phyloP scores from a whole-genome alignment of 2,329 filamentous ascomycete species.

The Stagonosporopsis chrysanthemi region DNA sequence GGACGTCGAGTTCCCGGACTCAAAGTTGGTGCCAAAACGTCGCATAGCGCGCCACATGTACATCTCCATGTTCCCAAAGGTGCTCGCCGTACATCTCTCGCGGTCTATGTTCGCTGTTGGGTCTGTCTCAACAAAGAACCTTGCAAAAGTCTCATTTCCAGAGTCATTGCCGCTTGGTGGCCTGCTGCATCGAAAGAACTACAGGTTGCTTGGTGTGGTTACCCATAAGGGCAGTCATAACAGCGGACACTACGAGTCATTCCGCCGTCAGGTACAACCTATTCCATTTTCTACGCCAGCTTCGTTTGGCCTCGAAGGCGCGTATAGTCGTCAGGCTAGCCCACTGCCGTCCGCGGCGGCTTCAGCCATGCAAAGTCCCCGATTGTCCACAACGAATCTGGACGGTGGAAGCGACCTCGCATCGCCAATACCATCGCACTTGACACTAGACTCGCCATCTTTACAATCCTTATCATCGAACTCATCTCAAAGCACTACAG shows the following conservation, averaged over 20 bases:
- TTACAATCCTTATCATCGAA: slow-evolving; percentile 45
- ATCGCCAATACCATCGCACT: slow-evolving; percentile 36
- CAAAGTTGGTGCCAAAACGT: slow-evolving; percentile 77
- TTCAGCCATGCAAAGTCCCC: slow-evolving; percentile 55
- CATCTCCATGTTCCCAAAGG: slow-evolving; percentile 85
- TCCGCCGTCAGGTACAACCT: slow-evolving; percentile 82
- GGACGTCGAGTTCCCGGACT: slow-evolving; percentile 77
- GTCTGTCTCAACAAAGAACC: slow-evolving; percentile 85
- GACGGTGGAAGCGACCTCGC: slow-evolving; percentile 29
- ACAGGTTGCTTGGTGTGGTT: slow-evolving; percentile 84
- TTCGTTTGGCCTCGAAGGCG: slow-evolving; percentile 76
- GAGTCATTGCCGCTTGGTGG: slow-evolving; percentile 85
- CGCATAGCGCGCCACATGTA: slow-evolving; percentile 87
- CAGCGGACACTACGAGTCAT: slow-evolving; percentile 96
- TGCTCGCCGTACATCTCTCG: slow-evolving; percentile 90
- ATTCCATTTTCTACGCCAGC: slow-evolving; percentile 84
- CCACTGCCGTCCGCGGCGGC: slow-evolving; percentile 54
- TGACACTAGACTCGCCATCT: slow-evolving; percentile 42
- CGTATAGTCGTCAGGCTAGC: slow-evolving; percentile 70
- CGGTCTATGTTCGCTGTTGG: slow-evolving; percentile 87
- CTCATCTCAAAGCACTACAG: slow-evolving; percentile 34
- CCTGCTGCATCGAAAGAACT: slow-evolving; percentile 77
- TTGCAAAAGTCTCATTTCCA: slow-evolving; percentile 91
- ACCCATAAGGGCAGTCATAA: slow-evolving; percentile 96
- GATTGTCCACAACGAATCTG: slow-evolving; percentile 48